Conservation (phyloP, 2,329 filamentous ascomycete species). For the Fusarium dlaminii region DNA sequence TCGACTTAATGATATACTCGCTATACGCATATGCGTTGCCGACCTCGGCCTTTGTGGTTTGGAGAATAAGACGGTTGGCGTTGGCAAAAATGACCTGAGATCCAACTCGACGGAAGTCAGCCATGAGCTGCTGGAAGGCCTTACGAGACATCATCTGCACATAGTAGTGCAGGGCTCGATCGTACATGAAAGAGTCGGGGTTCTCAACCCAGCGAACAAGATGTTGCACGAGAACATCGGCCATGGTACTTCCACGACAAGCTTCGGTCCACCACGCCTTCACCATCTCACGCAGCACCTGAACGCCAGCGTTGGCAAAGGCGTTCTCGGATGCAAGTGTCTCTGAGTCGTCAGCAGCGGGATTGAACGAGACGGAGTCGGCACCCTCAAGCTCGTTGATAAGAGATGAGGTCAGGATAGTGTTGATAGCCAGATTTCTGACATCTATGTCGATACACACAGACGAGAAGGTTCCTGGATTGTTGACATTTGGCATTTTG, state of each 20-base stretch:
- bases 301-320: constrained; percentile 90
- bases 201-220: constrained; percentile 97
- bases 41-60: constrained; percentile 96
- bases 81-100: constrained; percentile 97
- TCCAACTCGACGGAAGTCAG: constrained; percentile 92
- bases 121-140: constrained; percentile 96
- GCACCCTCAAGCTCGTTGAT: constrained; percentile 96
- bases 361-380: constrained; percentile 85
- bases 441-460: constrained; percentile 96
- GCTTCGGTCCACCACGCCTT: constrained; percentile 98
- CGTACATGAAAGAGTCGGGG: constrained; percentile 93
- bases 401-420: constrained; percentile 92
- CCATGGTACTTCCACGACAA: constrained; percentile 89
- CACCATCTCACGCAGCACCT: constrained; percentile 96
- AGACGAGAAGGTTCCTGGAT: constrained; percentile 91
- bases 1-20: constrained; percentile 97
- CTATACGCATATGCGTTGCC: constrained; percentile 97
- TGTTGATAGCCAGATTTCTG: constrained; percentile 96
- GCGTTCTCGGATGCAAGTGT: constrained; percentile 85
- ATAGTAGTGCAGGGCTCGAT: constrained; percentile 93
- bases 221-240: constrained; percentile 96
- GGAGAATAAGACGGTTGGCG: constrained; percentile 86
- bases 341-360: constrained; percentile 53
- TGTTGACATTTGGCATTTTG: constrained; percentile 92
- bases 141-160: constrained; percentile 99